Evolutionary conservation across 2,329 filamentous ascomycete genomes (phyloP), one percentile per base, ranked within the genome.

Genomic region (Fusarium continuum): DNA sequence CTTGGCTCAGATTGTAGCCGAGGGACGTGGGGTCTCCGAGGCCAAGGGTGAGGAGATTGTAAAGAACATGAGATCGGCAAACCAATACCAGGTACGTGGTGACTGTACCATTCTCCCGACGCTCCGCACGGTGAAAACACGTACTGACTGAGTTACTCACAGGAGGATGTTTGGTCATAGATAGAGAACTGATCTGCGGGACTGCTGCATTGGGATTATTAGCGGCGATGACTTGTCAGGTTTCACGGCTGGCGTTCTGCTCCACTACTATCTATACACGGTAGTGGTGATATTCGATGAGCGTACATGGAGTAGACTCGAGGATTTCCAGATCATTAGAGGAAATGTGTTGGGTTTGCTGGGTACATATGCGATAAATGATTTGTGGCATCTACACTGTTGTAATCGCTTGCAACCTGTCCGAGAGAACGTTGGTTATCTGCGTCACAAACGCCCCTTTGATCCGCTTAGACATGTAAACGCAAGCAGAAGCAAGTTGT

Each of bases 31-130:
- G 45, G 84, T 98, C 55, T 83, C 92, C 2, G 90, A 94, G 72
- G 83, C 89, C 64, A 97, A 97, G 84, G 95, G 88, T 13, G 95
- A 99, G 79, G 94, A 98, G 74, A 89, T 97, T 72, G 93, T 99
- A 60, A 99, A 98, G 86, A 89, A 89, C 71, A 97, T 99, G 94
- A 89, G 95, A 73, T 89, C 91, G 68, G 88, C 90, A 66, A 97
- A 96, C 78, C 92, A 95, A 78, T 99, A 99, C 83, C 96, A 99
- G 85, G 95, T 89, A 85, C 59, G 81, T 78, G 25, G 26, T 47
- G 25, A 29, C 32, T 19, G 34, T 31, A 47, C 38, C 25, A n/a
- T 50, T 56, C 54, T 38, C 23, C 39, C 31, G 22, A 17, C 16
- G 25, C 31, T 19, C 22, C n/a, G 11, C 36, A 32, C 29, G 9